phyloP scores from a whole-genome alignment of 2,329 filamentous ascomycete genomes.

The Alternaria atra region DNA sequence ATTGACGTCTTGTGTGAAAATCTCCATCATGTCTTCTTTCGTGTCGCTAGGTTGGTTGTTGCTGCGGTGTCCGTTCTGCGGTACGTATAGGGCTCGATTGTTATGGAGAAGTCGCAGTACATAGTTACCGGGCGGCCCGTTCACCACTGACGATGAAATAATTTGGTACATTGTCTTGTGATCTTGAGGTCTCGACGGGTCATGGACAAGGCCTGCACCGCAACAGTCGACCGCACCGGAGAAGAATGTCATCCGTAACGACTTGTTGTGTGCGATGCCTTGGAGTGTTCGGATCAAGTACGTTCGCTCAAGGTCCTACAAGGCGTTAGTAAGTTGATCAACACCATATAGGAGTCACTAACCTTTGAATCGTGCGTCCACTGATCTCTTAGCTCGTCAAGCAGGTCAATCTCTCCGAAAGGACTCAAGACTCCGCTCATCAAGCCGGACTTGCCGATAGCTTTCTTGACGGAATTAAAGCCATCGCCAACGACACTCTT shows the following conservation, averaged over 20 bases:
- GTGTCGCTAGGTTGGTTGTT: constrained; percentile 82
- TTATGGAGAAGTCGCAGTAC: constrained; percentile 95
- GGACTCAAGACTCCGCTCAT: constrained; percentile 97
- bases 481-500: constrained; percentile 92
- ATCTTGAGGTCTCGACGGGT: constrained; percentile 87
- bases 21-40: constrained; percentile 99
- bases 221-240: constrained; percentile 91
- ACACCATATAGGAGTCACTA: constrained; percentile 18
- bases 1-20: constrained; percentile 92
- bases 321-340: constrained; percentile 13
- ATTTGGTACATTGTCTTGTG: constrained; percentile 99
- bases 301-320: constrained; percentile 86
- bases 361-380: constrained; percentile 98
- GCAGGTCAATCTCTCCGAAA: constrained; percentile 93
- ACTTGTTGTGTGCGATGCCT: constrained; percentile 93
- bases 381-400: constrained; percentile 93
- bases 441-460: constrained; percentile 90
- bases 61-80: constrained; percentile 80
- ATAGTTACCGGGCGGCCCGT: constrained; percentile 83
- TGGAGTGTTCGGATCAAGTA: constrained; percentile 96
- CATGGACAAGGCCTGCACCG: constrained; percentile 92
- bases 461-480: constrained; percentile 94
- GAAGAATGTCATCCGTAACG: constrained; percentile 94
- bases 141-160: constrained; percentile 91
- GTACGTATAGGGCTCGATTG: constrained; percentile 90